Base-by-base conservation (phyloP, 1,139 yeast species). In the Pichia sp. region DNA sequence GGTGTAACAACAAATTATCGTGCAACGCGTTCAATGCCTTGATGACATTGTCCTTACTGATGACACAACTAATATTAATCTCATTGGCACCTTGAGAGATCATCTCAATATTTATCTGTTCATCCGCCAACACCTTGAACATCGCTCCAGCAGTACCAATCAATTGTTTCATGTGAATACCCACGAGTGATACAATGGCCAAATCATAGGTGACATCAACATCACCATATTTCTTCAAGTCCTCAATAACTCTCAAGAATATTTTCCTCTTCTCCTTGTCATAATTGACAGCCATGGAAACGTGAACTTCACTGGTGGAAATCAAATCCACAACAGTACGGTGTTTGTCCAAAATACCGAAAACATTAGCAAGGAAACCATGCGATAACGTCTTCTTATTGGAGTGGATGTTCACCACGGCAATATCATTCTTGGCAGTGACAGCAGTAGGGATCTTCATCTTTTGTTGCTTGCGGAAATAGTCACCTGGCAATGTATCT, bases 71-170 rank as follows among this genome's bases (percentile, higher is more conserved):
- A 38, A 91, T 91, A 59, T 91, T 91, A 52, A 91, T 91, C 62
- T 91, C 98, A 55, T 91, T 88, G 23, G 98, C 96, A 49, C 98
- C 98, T 67, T 91, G 98, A 39, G 88, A 77, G 55, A 91, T 91
- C 98, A 91, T 91, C 60, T 91, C 98, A 51, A 91, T 87, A 62
- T 91, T 91, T 53, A 91, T 83, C 38, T 74, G 75, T 51, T 91
- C 95, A 54, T 85, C 93, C 5, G 97, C 97, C 51, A 91, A 67
- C 3, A 94, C 86, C 48, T 88, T 80, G 63, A 91, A 91, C 96
- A 91, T 91, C 48, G 86, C 81, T 30, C 97, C 96, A 1, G 98
- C 98, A 55, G 87, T 88, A 56, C 98, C 98, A 46, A 91, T 84
- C 56, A 83, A 75, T 56, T 87, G 95, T 53, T 87, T 91, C 98